These are phyloP conservation scores for Metarhizium anisopliae DNA, from an alignment of 2,329 filamentous ascomycete species.

Conservation along the genomic window DNA sequence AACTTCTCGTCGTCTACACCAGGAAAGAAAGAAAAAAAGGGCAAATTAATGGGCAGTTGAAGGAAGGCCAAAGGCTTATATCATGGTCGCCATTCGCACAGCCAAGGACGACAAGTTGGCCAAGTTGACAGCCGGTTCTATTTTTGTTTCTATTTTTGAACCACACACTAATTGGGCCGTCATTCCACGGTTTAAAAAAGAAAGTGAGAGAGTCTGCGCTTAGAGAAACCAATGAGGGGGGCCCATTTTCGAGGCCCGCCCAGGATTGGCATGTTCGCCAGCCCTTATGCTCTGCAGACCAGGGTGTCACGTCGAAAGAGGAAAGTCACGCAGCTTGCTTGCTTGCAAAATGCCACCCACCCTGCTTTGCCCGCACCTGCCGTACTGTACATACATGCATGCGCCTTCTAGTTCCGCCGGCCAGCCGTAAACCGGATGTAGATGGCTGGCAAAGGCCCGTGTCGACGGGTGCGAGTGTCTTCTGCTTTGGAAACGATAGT, in stretches of 20 bases:
- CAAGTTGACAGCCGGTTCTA: conserved; percentile 12
- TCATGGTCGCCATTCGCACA: conserved; percentile 37
- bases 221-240: conserved; percentile 31
- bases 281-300: background rate
- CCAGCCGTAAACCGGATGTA: background rate
- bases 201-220: conserved; percentile 28
- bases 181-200: conserved; percentile 14
- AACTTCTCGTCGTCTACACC: conserved; percentile 33
- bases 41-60: conserved; percentile 29
- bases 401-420: background rate
- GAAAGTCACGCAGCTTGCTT: conserved; percentile 8
- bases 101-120: conserved; percentile 18
- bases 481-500: background rate
- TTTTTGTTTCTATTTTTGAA: conserved; percentile 30
- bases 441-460: background rate
- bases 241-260: conserved; percentile 1
- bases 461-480: background rate
- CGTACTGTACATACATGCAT: background rate
- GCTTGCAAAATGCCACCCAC: conserved; percentile 7
- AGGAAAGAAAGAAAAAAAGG: conserved; percentile 25
- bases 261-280: background rate
- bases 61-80: conserved; percentile 50
- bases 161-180: conserved; percentile 15
- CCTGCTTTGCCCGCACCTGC: background rate
- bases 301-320: conserved; percentile 2